Percentiles rank a stretch among this genome's conserved stretches.
Conservation (phyloP, 108 stramenopile genomes). For the Skeletonema tropicum region DNA sequence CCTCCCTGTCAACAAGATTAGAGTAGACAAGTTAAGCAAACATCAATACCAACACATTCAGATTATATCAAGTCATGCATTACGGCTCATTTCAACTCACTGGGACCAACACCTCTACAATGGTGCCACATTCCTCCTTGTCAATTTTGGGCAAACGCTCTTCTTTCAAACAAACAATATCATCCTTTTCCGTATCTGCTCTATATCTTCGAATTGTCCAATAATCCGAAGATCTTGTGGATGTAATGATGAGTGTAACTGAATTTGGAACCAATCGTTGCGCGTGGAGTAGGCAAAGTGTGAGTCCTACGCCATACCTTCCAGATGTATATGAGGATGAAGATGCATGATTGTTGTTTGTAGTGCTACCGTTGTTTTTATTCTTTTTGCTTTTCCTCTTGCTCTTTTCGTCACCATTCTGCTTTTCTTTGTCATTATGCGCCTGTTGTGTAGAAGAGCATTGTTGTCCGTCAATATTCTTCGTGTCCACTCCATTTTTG, state of each 20-base stretch:
- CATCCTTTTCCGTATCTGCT: constrained; percentile 72
- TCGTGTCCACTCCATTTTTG: constrained; percentile 39
- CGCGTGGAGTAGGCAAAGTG: constrained; percentile 80
- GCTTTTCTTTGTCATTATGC: neutral
- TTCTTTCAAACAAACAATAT: constrained; percentile 48
- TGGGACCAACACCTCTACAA: constrained; percentile 75
- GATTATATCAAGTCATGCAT: constrained; percentile 4
- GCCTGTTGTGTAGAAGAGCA: neutral
- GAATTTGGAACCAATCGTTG: constrained; percentile 83
- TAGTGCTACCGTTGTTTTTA: neutral
- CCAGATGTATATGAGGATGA: constrained; percentile 29
- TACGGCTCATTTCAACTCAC: constrained; percentile 52
- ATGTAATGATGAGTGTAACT: constrained; percentile 66
- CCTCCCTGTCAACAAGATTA: constrained; percentile 64
- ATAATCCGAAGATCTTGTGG: constrained; percentile 38
- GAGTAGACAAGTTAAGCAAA: neutral
- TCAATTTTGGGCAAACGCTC: constrained; percentile 43
- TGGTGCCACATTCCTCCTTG: constrained; percentile 67
- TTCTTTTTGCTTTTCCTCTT: constrained; percentile 3
- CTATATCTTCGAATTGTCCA: constrained; percentile 60
- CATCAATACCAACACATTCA: neutral
- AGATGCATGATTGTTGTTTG: constrained; percentile 1
- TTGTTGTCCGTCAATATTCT: constrained; percentile 4
- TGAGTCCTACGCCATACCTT: constrained; percentile 44
- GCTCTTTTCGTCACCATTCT: neutral